Conservation (phyloP, 2,329 filamentous ascomycete genomes). For the Colletotrichum lupini region DNA sequence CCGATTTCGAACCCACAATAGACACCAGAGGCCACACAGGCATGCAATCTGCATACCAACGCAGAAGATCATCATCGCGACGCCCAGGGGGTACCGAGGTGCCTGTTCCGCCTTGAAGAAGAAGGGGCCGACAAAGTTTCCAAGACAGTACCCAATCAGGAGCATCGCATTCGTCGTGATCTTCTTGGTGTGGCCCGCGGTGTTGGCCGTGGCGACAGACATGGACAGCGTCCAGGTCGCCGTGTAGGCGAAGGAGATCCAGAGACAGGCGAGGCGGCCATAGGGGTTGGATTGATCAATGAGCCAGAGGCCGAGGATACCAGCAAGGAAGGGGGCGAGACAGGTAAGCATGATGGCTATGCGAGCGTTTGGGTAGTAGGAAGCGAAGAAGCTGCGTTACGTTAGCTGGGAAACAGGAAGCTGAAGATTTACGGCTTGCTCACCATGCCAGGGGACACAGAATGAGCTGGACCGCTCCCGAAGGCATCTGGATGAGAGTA, state of each 20-base stretch:
- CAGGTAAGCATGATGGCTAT: constrained; percentile 36
- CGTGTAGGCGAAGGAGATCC: constrained; percentile 43
- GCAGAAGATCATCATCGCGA: constrained; percentile 39
- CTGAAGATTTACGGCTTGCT: background rate
- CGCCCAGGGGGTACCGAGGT: constrained; percentile 41
- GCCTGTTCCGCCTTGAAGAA: constrained; percentile 50
- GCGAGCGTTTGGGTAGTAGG: constrained; percentile 29
- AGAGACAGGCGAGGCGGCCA: constrained; percentile 41
- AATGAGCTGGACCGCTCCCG: constrained; percentile 52
- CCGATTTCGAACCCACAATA: constrained; percentile 22
- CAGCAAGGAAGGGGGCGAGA: constrained; percentile 34
- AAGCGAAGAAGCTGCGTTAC: constrained; percentile 19
- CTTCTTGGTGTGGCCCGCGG: constrained; percentile 75
- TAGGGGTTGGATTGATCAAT: constrained; percentile 32
- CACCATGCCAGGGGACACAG: constrained; percentile 30
- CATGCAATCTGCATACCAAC: constrained; percentile 26
- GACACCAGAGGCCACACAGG: background rate
- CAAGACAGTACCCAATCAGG: constrained; percentile 42
- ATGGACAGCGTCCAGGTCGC: constrained; percentile 36
- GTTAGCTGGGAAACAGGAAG: background rate
- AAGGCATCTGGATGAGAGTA: constrained; percentile 75
- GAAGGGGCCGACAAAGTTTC: constrained; percentile 72
- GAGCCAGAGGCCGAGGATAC: constrained; percentile 34
- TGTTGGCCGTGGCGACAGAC: constrained; percentile 69
- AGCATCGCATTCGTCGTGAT: constrained; percentile 65